Percentiles rank a stretch among this genome's conserved stretches.
Evolutionary conservation across 257 asterid genomes (phyloP).

Genomic region (Nicotiana benthamiana): DNA sequence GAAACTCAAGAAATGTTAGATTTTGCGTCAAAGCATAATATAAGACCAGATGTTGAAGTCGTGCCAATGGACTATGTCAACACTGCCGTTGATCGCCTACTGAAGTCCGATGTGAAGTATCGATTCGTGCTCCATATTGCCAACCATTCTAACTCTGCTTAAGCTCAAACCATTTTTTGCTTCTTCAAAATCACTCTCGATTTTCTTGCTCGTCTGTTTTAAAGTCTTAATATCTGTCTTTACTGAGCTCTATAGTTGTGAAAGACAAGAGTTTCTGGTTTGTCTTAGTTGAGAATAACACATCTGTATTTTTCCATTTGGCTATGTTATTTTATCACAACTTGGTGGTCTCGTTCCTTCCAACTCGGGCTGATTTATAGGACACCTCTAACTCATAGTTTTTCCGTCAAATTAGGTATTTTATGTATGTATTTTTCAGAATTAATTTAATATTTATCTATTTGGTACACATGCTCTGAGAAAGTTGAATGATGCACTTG

Average conservation of each 20-base stretch:
- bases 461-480: too few species aligned
- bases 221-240: not conserved
- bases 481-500: too few species aligned
- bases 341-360: not conserved
- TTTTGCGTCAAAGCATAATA: constrained; percentile 45
- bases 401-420: too few species aligned
- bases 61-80: constrained; percentile 38
- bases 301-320: not conserved
- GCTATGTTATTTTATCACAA: not conserved
- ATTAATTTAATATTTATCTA: too few species aligned
- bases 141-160: not conserved
- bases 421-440: too few species aligned
- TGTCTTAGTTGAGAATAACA: not conserved
- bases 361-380: not conserved
- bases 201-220: not conserved
- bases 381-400: too few species aligned
- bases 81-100: constrained; percentile 42
- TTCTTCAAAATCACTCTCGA: not conserved
- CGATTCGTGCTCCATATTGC: constrained; percentile 26
- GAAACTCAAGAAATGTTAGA: constrained; percentile 61
- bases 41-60: constrained; percentile 42
- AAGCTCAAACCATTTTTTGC: not conserved
- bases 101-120: constrained; percentile 40
- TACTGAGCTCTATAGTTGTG: not conserved
- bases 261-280: not conserved